Evolutionary conservation across 495 filamentous ascomycete species (phyloP), one percentile per base, ranked within the genome.

Genomic region (Penicillium paradoxum): DNA sequence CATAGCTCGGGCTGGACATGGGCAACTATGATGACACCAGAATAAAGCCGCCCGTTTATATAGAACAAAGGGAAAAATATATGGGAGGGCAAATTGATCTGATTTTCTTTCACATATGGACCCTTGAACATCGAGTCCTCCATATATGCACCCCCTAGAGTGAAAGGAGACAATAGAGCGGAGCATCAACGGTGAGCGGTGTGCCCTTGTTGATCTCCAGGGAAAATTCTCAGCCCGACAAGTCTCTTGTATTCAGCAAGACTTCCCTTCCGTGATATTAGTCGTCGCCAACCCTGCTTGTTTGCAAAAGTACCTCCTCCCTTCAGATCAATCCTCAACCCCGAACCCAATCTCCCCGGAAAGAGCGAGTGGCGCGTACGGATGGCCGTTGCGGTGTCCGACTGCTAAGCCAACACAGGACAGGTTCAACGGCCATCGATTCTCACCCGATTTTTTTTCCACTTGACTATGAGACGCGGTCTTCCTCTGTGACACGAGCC

Each of bases 321-420:
- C 46, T 40, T 21, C 34, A 13, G 17, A 32, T 25, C n/a, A 14
- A 7, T 15, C 19, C 34, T 32, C 15, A 24, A 36, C 21, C 34
- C 9, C 33, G 19, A 24, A 24, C 46, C 10, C 19, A 25, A 21
- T 42, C 33, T 18, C 30, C 54, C 37, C 46, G 51, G 29, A 56
- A 49, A 51, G 49, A 42, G 37, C 55, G 45, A 51, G 29, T 55
- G n/a, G 38, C 38, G 29, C 40, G 27, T 33, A 58, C 34, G 54
- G 58, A 56, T 59, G 63, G 65, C 65, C 57, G 57, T 60, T 65
- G 64, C 59, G 59, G 58, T 62, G 60, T 59, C 56, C 63, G 57
- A 55, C 60, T 56, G 53, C 56, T 56, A 61, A 57, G 40, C 43
- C 32, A 52, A 45, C 41, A 40, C 42, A 52, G 56, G 54, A 62